Conservation (phyloP, 331 rosid genomes). For the Malus hybrid region DNA sequence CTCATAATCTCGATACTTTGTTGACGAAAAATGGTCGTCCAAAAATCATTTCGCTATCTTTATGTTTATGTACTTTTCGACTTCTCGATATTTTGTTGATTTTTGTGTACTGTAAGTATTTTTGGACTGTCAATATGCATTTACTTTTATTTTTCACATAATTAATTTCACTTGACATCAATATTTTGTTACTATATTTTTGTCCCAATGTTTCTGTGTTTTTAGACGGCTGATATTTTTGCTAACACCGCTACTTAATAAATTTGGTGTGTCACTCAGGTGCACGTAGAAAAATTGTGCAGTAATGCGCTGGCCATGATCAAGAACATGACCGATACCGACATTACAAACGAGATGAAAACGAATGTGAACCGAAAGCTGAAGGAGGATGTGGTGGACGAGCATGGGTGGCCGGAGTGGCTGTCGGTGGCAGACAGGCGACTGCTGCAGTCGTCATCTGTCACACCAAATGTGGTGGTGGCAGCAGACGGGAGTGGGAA, state of each 20-base stretch:
- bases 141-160: too few relatives aligned
- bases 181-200: too few relatives aligned
- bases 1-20: background rate
- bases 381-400: conserved; percentile 9
- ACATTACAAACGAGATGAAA: conserved; percentile 35
- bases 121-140: too few relatives aligned
- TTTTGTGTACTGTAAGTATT: background rate
- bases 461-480: conserved; percentile 53
- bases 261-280: background rate
- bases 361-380: conserved; percentile 22
- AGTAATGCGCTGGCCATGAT: conserved; percentile 77
- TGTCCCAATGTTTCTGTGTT: background rate
- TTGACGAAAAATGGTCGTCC: too few relatives aligned
- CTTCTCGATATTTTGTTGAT: background rate
- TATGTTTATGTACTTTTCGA: background rate
- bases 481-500: conserved; percentile 82
- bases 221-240: background rate
- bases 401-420: conserved; percentile 67
- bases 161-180: too few relatives aligned
- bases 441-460: conserved; percentile 42
- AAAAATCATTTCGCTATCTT: too few relatives aligned
- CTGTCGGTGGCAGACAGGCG: conserved; percentile 50
- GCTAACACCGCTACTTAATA: background rate
- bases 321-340: conserved; percentile 66
- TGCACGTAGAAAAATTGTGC: conserved; percentile 55